Evolutionary conservation across 805 yeast genomes (phyloP), one percentile per base, ranked within the genome.

Genomic region (Candida orba): DNA sequence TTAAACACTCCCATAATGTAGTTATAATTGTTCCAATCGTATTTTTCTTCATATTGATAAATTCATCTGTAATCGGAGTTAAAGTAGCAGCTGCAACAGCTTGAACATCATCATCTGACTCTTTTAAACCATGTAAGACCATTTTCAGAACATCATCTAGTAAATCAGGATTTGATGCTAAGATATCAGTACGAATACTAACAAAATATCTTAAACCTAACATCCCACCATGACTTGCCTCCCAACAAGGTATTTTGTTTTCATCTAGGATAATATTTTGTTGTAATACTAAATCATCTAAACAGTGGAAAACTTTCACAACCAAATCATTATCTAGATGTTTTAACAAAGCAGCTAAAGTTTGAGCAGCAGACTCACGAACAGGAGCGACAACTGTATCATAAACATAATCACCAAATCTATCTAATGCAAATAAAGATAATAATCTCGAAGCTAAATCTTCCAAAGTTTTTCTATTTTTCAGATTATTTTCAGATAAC

Each of bases 381-480:
- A 93, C 98, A 1, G 99, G 99, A 0, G 98, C 98, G 33, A 93
- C 95, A 13, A 93, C 99, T 7, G 95, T 95, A 59, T 93, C 99
- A 36, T 95, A 83, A 29, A 93, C 95, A 62, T 86, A 93, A 67
- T 93, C 99, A 38, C 97, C 98, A 65, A 93, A 93, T 53, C 98
- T 68, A 65, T 93, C 99, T 42, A 93, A 68, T 3, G 97, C 91
- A 63, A 93, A 87, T 12, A 93, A 69, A 6, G 95, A 84, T 56
- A 95, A 72, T 37, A 93, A 59, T 48, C 97, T 73, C 17, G 93
- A 87, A 4, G 95, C 83, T 45, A 91, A 69, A 63, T 93, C 98
- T 61, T 93, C 96, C 31, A 93, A 68, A 42, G 90, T 84, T 37
- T 71, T 73, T 15, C 68, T 64, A 57, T 91, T 93, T 48, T 81